These are phyloP conservation scores for Peronosclerospora sorghi DNA, from an alignment of 352 stramenopile species.

Conservation along the genomic window DNA sequence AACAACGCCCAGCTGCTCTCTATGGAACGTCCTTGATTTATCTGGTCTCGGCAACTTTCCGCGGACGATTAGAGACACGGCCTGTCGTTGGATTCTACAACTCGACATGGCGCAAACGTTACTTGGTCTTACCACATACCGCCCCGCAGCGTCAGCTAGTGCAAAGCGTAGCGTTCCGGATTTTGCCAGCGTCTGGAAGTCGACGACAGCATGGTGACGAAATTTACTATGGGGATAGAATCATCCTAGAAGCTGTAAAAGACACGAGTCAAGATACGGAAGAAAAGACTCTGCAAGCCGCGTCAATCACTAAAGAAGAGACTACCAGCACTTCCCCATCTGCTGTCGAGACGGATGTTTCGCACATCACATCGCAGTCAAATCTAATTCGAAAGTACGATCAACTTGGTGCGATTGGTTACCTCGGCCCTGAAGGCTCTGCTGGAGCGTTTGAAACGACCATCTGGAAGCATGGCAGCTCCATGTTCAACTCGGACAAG, in stretches of 20 bases:
- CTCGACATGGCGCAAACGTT: constrained; percentile 74
- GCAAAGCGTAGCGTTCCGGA: constrained; percentile 60
- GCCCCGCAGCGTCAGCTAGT: constrained; percentile 56
- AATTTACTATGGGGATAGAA: constrained; percentile 71
- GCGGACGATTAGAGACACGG: constrained; percentile 58
- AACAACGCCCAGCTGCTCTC: constrained; percentile 28
- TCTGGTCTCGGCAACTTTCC: constrained; percentile 62
- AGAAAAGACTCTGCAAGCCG: constrained; percentile 6
- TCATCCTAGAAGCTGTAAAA: constrained; percentile 49
- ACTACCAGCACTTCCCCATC: not conserved
- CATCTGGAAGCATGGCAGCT: constrained; percentile 75
- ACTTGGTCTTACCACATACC: constrained; percentile 68
- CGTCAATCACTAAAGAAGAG: constrained; percentile 15
- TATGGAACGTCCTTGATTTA: constrained; percentile 66
- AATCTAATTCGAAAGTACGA: constrained; percentile 67
- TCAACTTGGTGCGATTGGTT: constrained; percentile 63
- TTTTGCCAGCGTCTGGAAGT: constrained; percentile 50
- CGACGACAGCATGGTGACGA: constrained; percentile 43
- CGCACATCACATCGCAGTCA: not conserved
- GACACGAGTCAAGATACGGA: constrained; percentile 6
- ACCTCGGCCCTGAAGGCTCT: constrained; percentile 66
- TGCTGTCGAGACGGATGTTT: no score
- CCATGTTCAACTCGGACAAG: constrained; percentile 75
- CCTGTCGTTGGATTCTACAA: constrained; percentile 70
- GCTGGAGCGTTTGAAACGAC: constrained; percentile 70